Evolutionary conservation across 202 grass and related monocot genomes (phyloP), one percentile per base, ranked within the genome.

Genomic region (Brachypodium distachyon): DNA sequence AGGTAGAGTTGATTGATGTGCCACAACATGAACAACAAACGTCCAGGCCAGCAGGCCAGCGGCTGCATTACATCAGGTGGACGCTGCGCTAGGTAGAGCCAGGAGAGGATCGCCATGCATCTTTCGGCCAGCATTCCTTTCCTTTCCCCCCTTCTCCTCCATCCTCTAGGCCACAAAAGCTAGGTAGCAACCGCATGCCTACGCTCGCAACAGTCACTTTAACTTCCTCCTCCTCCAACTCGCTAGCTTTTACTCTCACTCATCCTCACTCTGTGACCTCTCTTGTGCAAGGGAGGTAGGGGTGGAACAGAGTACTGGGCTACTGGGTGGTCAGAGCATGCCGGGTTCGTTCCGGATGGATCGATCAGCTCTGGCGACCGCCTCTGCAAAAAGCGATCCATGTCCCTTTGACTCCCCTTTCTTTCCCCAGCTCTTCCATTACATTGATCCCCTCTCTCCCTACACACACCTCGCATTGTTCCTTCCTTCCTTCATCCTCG

Each of bases 321-420:
- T n/a, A n/a, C n/a, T n/a, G n/a, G n/a, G 48, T 1, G 55, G 73
- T 76, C 87, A 93, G 87, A 85, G 78, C 71, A 77, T 93, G 91
- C 87, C 87, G 84, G 81, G 67, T 83, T 82, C 53, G 71, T 76
- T 87, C 77, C 70, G 43, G 67, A n/a, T n/a, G n/a, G n/a, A n/a
- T n/a, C n/a, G n/a, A n/a, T n/a, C n/a, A 79, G 47, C 84, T 36
- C 64, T n/a, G n/a, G 53, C 82, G 72, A 77, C 63, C 62, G 44
- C n/a, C 46, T 49, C 89, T 92, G 89, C 86, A 67, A 92, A 96
- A 89, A 89, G 84, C 81, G 29, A 84, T 72, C 77, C 79, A 13
- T 83, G 87, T 87, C 73, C 42, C 79, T 88, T 88, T 92, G 85
- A 85, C 86, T 76, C 82, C 57, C 4, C 61, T 17, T 18, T 3